phyloP scores from a whole-genome alignment of 495 filamentous ascomycete species.

The Lasiosphaeriaceae sp. region DNA sequence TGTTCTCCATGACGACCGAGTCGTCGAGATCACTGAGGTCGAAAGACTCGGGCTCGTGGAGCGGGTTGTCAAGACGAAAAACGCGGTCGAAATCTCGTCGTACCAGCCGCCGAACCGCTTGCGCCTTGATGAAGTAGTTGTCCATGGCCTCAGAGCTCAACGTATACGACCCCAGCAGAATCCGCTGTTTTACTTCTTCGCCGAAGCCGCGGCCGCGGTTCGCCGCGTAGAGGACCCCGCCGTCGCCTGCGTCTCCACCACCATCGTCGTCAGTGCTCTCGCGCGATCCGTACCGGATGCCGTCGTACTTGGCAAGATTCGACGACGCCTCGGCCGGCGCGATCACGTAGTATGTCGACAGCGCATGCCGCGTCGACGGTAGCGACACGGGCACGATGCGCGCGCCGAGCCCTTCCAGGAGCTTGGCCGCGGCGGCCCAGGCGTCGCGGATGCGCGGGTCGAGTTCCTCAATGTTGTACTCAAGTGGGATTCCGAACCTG shows the following conservation, averaged over 20 bases:
- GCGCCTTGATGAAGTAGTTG: slow-evolving; percentile 95
- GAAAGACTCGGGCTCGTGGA: slow-evolving; percentile 46
- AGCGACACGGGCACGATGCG: slow-evolving; percentile 72
- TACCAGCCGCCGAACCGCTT: slow-evolving; percentile 79
- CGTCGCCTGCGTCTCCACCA: slow-evolving; percentile 28
- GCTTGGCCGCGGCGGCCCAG: slow-evolving; percentile 60
- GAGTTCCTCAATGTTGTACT: slow-evolving; percentile 89
- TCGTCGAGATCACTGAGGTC: slow-evolving; percentile 45
- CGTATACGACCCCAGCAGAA: slow-evolving; percentile 85
- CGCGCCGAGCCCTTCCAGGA: slow-evolving; percentile 60
- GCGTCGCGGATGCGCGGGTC: slow-evolving; percentile 56
- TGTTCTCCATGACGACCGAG: slow-evolving; percentile 35
- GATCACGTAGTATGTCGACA: slow-evolving; percentile 92
- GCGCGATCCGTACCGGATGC: slow-evolving; percentile 78
- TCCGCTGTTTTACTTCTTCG: slow-evolving; percentile 76
- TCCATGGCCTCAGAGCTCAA: slow-evolving; percentile 87
- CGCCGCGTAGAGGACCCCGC: slow-evolving; percentile 63
- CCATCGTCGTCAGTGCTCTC: slow-evolving; percentile 7
- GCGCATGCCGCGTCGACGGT: slow-evolving; percentile 75
- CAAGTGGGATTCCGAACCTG: slow-evolving; percentile 70
- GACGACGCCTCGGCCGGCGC: slow-evolving; percentile 94
- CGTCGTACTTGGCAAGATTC: slow-evolving; percentile 97
- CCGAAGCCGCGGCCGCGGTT: slow-evolving; percentile 75
- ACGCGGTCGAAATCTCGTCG: slow-evolving; percentile 78
- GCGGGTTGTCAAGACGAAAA: slow-evolving; percentile 64